Evolutionary conservation across 768 basidiomycete genomes (phyloP), one percentile per base, ranked within the genome.

Genomic region (Cantharellus cinnabarinus): DNA sequence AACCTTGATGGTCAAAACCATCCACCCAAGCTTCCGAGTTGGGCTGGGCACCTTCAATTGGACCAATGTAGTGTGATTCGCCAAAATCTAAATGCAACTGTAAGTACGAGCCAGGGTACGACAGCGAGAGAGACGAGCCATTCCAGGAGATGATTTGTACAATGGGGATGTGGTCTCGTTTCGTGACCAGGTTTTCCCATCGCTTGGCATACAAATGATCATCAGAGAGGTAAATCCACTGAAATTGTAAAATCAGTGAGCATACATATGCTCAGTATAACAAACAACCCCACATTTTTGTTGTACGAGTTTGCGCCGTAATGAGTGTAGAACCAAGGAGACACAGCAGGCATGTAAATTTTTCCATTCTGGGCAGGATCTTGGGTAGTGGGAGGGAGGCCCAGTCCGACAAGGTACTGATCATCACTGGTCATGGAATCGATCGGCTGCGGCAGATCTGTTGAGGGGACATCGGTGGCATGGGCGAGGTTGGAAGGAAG

Each of bases 261-360:
- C 20, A 29, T 29, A 29, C 20, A 29, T 29, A 48, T 10, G 44
- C 44, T 10, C 10, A 48, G 44, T 10, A 29, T 48, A 48, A 29
- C 44, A 48, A 29, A 48, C 10, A 48, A 48, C 10, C 44, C 44
- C 29, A 48, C 44, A 65, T 87, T 87, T 68, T 88, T 87, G 69
- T 86, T 78, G 66, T 77, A 85, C 2, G 77, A 73, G 57, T 85
- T 68, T 5, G 73, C 68, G 35, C 79, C 74, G 66, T 85, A 87
- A 67, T 88, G 84, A 2, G 85, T 83, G 68, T 83, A 87, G 72
- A 88, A 88, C 78, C 81, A 81, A 7, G 85, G 82, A 7, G 83
- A 80, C 37, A 80, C 79, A 10, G 82, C 71, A 3, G 73, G 73
- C 68, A 77, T 74, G 64, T 77, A 77, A 3, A 70, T 64, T 60